Evolutionary conservation across 805 yeast species (phyloP), one percentile per base, ranked within the genome.

Genomic region (Diddensiella transvaalensis): DNA sequence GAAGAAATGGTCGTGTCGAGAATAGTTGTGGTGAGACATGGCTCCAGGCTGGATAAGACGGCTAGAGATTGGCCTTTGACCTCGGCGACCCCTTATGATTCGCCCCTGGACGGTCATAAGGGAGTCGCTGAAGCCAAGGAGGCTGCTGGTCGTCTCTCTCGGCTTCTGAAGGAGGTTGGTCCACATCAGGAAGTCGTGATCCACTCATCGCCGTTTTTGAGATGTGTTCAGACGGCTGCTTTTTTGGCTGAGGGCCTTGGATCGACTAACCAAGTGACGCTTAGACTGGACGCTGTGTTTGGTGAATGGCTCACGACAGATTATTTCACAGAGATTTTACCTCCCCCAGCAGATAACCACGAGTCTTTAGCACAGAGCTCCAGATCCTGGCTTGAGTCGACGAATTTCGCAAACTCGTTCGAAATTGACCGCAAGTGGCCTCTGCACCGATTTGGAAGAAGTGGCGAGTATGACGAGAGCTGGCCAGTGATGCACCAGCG

Each of bases 261-360:
- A 26, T 18, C 24, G 15, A 32, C 44, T 36, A 44, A 40, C 32
- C 40, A 29, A 18, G 42, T 30, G 37, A 36, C 42, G n/a, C 29
- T 57, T 29, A 57, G 64, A 6, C 33, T 68, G 38, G 67, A 62
- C 51, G 49, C 63, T 4, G 65, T 59, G 24, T 57, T 68, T 29
- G 72, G 73, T 21, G 72, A 68, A 46, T 68, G 71, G 71, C 62
- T 63, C 48, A 64, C 66, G 2, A 62, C 67, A 4, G 72, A 66
- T 53, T 68, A 68, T 52, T 68, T 62, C 49, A 44, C 58, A 4
- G 51, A 54, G 32, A 58, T 58, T 5, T 47, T 61, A 1, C 70
- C 71, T 3, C 72, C 73, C 4, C 70, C 70, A 4, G 56, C 56
- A 6, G 73, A 68, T 51, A 61, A 62, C 37, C 69, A 63, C 35